A percentile compares a stretch with the other conserved stretches of the same genome.
Conservation (phyloP, 2,329 filamentous ascomycete species). For the Penicillium sp. region DNA sequence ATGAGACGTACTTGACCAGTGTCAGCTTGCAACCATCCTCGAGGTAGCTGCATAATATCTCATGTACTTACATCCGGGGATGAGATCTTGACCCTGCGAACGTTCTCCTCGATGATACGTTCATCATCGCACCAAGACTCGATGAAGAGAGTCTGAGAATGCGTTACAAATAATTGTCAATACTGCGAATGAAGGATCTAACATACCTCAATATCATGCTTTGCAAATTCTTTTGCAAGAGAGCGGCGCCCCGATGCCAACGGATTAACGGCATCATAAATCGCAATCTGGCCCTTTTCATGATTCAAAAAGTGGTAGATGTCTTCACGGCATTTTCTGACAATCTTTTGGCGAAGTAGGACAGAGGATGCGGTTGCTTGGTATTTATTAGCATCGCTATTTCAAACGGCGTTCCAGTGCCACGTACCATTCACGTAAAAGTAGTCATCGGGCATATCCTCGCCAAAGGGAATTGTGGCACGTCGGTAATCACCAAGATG, state of each 20-base stretch:
- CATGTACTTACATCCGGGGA: constrained; percentile 76
- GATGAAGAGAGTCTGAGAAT: constrained; percentile 81
- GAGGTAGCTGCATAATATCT: not conserved
- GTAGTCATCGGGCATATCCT: constrained; percentile 90
- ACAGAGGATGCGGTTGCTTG: constrained; percentile 78
- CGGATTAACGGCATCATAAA: constrained; percentile 97
- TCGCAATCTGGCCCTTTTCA: constrained; percentile 96
- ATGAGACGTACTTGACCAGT: constrained; percentile 71
- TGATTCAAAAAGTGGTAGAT: constrained; percentile 96
- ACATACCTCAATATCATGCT: constrained; percentile 83
- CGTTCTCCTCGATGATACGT: constrained; percentile 91
- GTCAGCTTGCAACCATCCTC: constrained; percentile 7
- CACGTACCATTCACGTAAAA: constrained; percentile 79
- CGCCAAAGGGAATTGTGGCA: constrained; percentile 79
- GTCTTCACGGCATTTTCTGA: constrained; percentile 95
- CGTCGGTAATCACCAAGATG: constrained; percentile 95
- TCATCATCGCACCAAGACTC: constrained; percentile 95
- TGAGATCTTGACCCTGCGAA: constrained; percentile 94
- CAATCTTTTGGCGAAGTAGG: constrained; percentile 91
- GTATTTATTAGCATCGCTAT: constrained; percentile 17
- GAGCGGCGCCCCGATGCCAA: constrained; percentile 76
- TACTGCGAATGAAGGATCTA: not conserved
- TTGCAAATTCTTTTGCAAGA: constrained; percentile 93
- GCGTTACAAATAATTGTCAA: not conserved
- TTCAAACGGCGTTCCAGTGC: not conserved